Evolutionary conservation across 352 stramenopile species (phyloP), one percentile per base, ranked within the genome.

Genomic region (Pythium plurisporium): DNA sequence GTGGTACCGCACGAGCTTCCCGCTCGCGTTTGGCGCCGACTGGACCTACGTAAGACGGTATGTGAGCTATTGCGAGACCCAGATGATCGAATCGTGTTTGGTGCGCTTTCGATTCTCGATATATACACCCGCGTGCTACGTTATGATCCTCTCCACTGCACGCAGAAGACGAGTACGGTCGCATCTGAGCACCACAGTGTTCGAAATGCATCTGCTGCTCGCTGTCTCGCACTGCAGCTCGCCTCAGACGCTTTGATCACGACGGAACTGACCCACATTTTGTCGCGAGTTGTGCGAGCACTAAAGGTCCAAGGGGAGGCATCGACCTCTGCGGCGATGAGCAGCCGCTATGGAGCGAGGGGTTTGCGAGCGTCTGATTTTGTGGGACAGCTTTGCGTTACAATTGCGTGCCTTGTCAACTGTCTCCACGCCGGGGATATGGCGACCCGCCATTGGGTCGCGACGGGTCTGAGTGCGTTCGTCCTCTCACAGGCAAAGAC

Each of bases 101-200:
- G 49, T 0, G 52, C 45, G 0, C 47, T 81, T 14, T 83, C 74
- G 3, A 36, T 80, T 2, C 29, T 83, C 1, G 74, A 83, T 3
- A 67, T 60, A 8, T 61, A 69, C 49, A 83, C 69, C 1, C 62
- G 71, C 5, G 46, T 80, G 3, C 55, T 83, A 15, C 71, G 74
- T 10, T 73, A 58, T 22, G 17, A 55, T 8, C 29, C 37, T 0
- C 23, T 56, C 22, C 10, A 11, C 14, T 27, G 20, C 17, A 25
- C 6, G 2, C 22, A 10, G 12, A 50, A 34, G n/a, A 20, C n/a
- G 17, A 0, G 8, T 23, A 27, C 25, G 19, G 11, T 33, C 34
- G 25, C 33, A 2, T 23, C 25, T 11, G 0, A 70, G 40, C 44
- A 49, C 48, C 6, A 50, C 10, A 5, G 19, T 4, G 50, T 56